Base-by-base conservation (phyloP, 2,329 filamentous ascomycete species). In the Aspergillus neotritici region DNA sequence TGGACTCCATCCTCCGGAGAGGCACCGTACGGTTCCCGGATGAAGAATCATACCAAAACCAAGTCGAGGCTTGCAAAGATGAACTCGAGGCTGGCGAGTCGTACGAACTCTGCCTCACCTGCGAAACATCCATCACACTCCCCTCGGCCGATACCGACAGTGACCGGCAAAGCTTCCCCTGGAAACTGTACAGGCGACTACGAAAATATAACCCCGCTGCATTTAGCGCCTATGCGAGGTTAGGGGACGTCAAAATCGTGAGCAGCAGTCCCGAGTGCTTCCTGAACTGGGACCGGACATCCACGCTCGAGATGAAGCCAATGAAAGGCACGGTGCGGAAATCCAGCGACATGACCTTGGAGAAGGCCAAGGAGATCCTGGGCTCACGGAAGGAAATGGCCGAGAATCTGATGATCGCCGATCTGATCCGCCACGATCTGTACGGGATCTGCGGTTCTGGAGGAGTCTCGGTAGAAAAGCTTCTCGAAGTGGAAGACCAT, bases 321-420 rank as follows among this genome's bases (percentile, higher is more conserved):
- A 97, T 97, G 80, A 97, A 97, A 71, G 91, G 91, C 37, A 97
- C 91, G 0, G 88, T 96, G n/a, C 83, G 83, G 55, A 94, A 94
- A 56, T 79, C 77, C 0, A 70, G 74, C 1, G 73, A 72, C 1
- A 80, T 84, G 31, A 93, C 84, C 0, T 73, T 85, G n/a, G 77
- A 75, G 4, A 77, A 86, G 56, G 90, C 91, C 1, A 80, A 83
- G 48, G 69, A 71, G 21, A 79, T 94, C 31, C 77, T 96, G 11
- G 80, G 84, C 44, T 78, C 87, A 0, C 84, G 86, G 15, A 97
- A 97, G 64, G 93, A 97, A 65, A 83, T 87, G 56, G 91, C 91
- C 0, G 91, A 97, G 70, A 97, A 97, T 60, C 77, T 97, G 16
- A 97, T 97, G 93, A 96, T 97, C 56, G 90, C 95, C 2, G 91